Evolutionary conservation across 2,329 filamentous ascomycete species (phyloP), one percentile per base, ranked within the genome.

Genomic region (Penicillium hesseltinei): DNA sequence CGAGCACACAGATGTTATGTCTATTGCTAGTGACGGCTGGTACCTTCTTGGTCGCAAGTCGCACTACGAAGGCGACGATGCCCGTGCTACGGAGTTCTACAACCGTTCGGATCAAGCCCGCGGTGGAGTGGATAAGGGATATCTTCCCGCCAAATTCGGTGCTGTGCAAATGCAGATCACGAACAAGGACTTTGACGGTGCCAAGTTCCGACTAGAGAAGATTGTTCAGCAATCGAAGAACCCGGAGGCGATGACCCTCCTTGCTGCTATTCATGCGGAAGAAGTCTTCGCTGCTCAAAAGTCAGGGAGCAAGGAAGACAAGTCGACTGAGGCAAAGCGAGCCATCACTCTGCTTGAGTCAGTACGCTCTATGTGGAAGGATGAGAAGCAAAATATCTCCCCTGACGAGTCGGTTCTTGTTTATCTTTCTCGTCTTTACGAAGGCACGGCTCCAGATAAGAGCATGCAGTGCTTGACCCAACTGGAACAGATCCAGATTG

Each of bases 21-120:
- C 92, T 4, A 91, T 97, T 73, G 93, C 93, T 25, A 96, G 93
- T 76, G 95, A 99, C 71, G 95, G 94, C 36, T 97, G 93, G 92
- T 99, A 97, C 75, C 78, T 97, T 9, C 84, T 97, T 40, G 94
- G 92, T 29, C 84, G 92, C 59, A 97, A 96, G 72, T 91, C 93
- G 62, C 94, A 99, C 71, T 91, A 91, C 64, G 84, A 86, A 57
- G 88, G 89, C 42, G 87, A 97, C 57, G 76, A 85, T 7, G 82
- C 88, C 21, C 88, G 86, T 56, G 93, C 94, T 2, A 85, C 84
- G 21, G 91, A 96, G 68, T 96, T 88, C 74, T 99, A 99, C 75
- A 86, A 87, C 54, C 88, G 90, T 65, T 90, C 95, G 1, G 94
- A 99, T 72, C 90, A 95, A 72, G 92, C 94, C 38, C 85, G 94